These are phyloP conservation scores for Puccinia novopanici DNA, from an alignment of 1,284 basidiomycete species.

Conservation along the genomic window DNA sequence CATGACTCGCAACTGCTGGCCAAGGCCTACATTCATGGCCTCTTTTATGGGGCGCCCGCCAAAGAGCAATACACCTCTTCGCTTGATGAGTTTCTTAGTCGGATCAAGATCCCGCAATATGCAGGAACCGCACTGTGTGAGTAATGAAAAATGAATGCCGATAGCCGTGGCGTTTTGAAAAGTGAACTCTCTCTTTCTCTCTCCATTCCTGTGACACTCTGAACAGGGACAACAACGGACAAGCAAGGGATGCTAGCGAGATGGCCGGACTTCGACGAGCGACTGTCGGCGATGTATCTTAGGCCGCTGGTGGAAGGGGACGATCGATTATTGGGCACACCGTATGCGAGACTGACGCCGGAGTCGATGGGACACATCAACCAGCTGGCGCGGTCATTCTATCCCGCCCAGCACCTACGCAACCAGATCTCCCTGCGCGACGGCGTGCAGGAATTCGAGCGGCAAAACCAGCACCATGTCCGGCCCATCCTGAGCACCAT, in stretches of 20 bases:
- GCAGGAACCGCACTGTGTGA: background rate
- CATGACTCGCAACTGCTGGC: background rate
- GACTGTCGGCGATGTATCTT: background rate
- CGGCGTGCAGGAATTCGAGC: too few species aligned
- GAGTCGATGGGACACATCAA: background rate
- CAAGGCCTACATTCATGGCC: conserved; percentile 2
- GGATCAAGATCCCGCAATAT: background rate
- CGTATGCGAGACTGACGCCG: background rate
- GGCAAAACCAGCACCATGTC: too few species aligned
- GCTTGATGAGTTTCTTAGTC: background rate
- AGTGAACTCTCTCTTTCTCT: background rate
- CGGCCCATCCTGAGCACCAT: too few species aligned
- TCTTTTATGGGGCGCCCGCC: background rate
- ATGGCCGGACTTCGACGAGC: background rate
- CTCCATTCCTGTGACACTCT: too few species aligned
- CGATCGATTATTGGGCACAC: background rate
- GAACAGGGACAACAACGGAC: background rate
- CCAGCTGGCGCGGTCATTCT: background rate
- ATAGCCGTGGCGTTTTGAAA: background rate
- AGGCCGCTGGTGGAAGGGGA: background rate
- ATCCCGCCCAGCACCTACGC: background rate
- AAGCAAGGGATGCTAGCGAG: background rate
- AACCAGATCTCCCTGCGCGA: too few species aligned
- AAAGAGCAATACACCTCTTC: background rate
- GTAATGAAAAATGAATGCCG: background rate